Base-by-base conservation (phyloP, 805 yeast genomes). In the Blastobotrys mokoenaii region DNA sequence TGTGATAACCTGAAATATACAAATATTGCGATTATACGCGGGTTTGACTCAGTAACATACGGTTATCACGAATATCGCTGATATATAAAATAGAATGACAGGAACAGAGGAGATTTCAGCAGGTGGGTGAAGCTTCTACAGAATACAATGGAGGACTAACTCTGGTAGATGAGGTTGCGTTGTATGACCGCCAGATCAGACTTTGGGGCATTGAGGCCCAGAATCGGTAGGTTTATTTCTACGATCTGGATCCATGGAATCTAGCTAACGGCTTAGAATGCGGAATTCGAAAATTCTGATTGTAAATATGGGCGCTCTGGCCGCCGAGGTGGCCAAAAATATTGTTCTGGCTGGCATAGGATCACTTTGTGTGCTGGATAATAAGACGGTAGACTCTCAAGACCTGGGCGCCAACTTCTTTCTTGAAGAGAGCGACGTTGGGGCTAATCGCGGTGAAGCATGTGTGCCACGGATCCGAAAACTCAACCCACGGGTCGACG, bases 151-250 rank as follows among this genome's bases (percentile, higher is more conserved):
- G n/a, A n/a, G n/a, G n/a, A n/a, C n/a, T n/a, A n/a, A n/a, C n/a
- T n/a, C n/a, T n/a, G n/a, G n/a, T 16, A 64, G 96, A 88, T 56
- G 97, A 89, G 60, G 78, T 89, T 47, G 96, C 94, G 1, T 72
- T 90, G 17, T 90, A 90, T 60, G 98, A 90, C 64, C 76, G 98
- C 48, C 98, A 90, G 64, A 89, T 90, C 51, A 68, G 98, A 51
- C 71, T 90, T 16, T 90, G 98, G 98, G 98, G 98, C 1, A 70
- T 93, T 59, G 94, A 84, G 29, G 95, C 97, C 2, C 98, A 90
- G 62, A 72, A 77, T 35, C 46, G 52, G 54, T 50, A 41, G 16
- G 53, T 42, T 11, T 14, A 20, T 17, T 12, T 4, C 11, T n/a
- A 14, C 8, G 4, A 29, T 11, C 7, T 22, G 5, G 7, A 10